Conservation (phyloP, 495 filamentous ascomycete genomes). For the Penicillium arizonense region DNA sequence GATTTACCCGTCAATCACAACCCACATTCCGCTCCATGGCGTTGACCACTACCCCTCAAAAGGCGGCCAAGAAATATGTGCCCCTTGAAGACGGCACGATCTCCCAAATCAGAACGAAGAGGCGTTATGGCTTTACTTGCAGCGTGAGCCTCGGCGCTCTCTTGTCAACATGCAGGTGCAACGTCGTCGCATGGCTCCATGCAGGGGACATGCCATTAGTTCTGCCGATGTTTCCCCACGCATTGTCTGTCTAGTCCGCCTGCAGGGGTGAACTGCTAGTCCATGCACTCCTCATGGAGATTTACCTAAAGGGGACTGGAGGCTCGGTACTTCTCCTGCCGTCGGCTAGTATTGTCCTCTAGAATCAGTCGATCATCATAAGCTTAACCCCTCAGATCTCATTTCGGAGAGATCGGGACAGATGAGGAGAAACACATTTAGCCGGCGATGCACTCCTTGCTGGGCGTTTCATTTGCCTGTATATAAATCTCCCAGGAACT, state of each 20-base stretch:
- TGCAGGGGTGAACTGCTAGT: background rate
- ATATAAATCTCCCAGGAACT: slow-evolving; percentile 3
- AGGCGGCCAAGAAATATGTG: slow-evolving; percentile 2
- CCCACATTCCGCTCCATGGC: background rate
- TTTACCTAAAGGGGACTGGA: slow-evolving; percentile 16
- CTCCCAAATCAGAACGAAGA: background rate
- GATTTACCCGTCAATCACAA: slow-evolving; percentile 23
- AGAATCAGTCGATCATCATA: slow-evolving; percentile 8
- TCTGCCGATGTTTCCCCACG: slow-evolving; percentile 16
- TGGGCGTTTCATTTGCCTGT: background rate
- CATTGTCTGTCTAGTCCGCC: background rate
- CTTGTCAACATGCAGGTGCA: background rate
- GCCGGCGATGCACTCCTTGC: background rate
- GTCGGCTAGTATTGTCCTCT: background rate
- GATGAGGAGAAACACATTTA: background rate
- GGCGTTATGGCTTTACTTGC: background rate
- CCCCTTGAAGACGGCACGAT: background rate
- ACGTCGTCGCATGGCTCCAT: background rate
- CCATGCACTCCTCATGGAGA: slow-evolving; percentile 20
- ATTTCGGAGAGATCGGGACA: background rate
- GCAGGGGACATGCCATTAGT: slow-evolving; percentile 2
- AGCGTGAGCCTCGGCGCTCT: background rate
- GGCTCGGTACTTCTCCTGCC: slow-evolving; percentile 2
- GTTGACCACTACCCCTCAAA: background rate
- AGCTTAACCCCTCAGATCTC: background rate